Evolutionary conservation across 2,329 filamentous ascomycete species (phyloP).

Genomic region (Atkinsonella texensis): DNA sequence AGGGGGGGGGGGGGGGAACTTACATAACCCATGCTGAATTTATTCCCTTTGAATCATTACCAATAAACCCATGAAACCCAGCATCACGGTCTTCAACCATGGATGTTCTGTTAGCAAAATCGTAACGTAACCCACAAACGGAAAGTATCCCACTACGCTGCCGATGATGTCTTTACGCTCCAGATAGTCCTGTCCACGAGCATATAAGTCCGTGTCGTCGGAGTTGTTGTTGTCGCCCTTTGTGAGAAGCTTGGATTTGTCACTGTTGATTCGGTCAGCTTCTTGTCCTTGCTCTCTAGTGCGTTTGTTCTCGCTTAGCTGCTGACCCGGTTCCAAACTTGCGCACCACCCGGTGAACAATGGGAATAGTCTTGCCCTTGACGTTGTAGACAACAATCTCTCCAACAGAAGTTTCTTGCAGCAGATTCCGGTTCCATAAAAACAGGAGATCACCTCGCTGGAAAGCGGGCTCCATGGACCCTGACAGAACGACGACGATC

Average conservation of each 20-base stretch:
- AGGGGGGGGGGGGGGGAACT: too few relatives aligned
- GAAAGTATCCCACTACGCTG: conserved; percentile 82
- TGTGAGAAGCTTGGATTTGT: conserved; percentile 65
- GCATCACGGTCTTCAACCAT: conserved; percentile 90
- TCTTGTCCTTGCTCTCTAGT: too few relatives aligned
- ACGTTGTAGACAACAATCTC: conserved; percentile 64
- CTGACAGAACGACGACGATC: conserved; percentile 73
- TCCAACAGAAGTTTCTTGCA: conserved; percentile 42
- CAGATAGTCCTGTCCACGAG: conserved; percentile 74
- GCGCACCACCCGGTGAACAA: conserved; percentile 85
- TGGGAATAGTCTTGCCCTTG: conserved; percentile 88
- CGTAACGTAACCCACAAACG: conserved; percentile 93
- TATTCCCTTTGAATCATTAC: conserved; percentile 87
- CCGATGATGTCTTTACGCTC: conserved; percentile 85
- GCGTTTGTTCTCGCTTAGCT: too few relatives aligned
- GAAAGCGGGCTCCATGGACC: conserved; percentile 77
- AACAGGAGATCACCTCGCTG: conserved; percentile 66
- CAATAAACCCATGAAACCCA: conserved; percentile 89
- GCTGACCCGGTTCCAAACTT: conserved; percentile 49
- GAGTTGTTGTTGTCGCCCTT: conserved; percentile 96
- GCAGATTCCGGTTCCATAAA: conserved; percentile 59
- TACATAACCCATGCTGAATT: not conserved
- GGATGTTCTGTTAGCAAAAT: conserved; percentile 92
- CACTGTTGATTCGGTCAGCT: conserved; percentile 24
- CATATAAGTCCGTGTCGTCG: conserved; percentile 84